phyloP scores from a whole-genome alignment of 139 green algal species.

The Asterochloris sp. region DNA sequence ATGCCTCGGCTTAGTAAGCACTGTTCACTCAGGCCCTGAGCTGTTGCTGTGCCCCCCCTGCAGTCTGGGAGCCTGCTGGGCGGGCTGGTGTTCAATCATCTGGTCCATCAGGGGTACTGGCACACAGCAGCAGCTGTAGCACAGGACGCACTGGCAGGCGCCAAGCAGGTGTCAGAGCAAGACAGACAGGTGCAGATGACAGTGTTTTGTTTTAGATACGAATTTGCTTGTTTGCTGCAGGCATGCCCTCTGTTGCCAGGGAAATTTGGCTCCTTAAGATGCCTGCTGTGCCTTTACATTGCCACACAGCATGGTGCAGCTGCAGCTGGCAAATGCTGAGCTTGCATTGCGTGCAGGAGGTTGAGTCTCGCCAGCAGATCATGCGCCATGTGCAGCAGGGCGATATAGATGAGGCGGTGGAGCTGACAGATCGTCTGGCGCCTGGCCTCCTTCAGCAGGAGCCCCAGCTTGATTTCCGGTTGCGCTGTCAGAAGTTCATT shows the following conservation, averaged over 20 bases:
- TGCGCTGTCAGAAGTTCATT: slow-evolving; percentile 65
- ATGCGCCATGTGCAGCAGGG: slow-evolving; percentile 14
- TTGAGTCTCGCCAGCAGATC: background rate
- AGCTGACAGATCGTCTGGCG: slow-evolving; percentile 22
- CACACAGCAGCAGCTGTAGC: slow-evolving; percentile 48
- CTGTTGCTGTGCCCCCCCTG: background rate
- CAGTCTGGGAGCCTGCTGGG: slow-evolving; percentile 41
- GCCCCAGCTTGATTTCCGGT: slow-evolving; percentile 46
- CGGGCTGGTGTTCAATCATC: slow-evolving; percentile 63
- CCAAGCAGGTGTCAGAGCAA: slow-evolving; percentile 22
- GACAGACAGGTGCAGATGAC: background rate
- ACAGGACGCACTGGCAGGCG: slow-evolving; percentile 47
- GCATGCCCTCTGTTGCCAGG: too few relatives aligned
- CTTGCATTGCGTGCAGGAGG: slow-evolving; percentile 16
- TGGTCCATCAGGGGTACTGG: slow-evolving; percentile 62
- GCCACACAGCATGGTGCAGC: too few relatives aligned
- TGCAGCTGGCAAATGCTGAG: background rate
- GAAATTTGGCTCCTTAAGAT: too few relatives aligned
- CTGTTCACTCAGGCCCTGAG: too few relatives aligned
- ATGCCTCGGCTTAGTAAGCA: too few relatives aligned
- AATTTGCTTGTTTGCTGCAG: too few relatives aligned
- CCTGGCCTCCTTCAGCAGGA: slow-evolving; percentile 44
- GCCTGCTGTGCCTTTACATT: too few relatives aligned
- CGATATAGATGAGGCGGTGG: slow-evolving; percentile 28
- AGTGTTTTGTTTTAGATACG: background rate